Base-by-base conservation (phyloP, 805 yeast species). In the Starmerella bacillaris region DNA sequence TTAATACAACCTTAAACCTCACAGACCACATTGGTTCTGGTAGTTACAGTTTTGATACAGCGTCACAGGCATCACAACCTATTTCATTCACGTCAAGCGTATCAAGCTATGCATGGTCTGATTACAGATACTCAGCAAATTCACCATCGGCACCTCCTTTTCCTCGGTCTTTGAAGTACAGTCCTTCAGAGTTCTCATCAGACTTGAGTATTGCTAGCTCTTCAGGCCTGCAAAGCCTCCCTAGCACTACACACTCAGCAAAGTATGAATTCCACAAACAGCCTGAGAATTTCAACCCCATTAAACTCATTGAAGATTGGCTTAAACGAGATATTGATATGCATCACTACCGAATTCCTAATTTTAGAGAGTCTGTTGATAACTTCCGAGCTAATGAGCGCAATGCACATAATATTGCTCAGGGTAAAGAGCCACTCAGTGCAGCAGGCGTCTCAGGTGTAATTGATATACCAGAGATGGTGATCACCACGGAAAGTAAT, bases 71-170 rank as follows among this genome's bases (percentile, higher is more conserved):
- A 8, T 7, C 14, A 8, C 14, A 14, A 8, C 12, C 29, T 7
- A 7, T 12, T 5, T 26, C 29, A 18, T 14, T 26, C 29, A 11
- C 29, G 14, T 26, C 29, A 18, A 14, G 18, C 5, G 12, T 18
- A 5, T 26, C 29, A 7, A 26, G 29, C 29, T 18, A 12, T 18
- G 9, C 29, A 11, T 26, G 29, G 29, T 6, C 9, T 11, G 29
- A 26, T 11, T 26, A 26, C 29, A 18, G 29, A 8, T 26, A 26
- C 29, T n/a, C n/a, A n/a, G n/a, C n/a, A n/a, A n/a, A n/a, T n/a
- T n/a, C n/a, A n/a, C n/a, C n/a, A n/a, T n/a, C n/a, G 12, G 29
- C 29, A 8, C 8, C 14, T 22, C 26, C 12, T n/a, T 22, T 22
- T n/a, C 26, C n/a, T 22, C 26, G 26, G 26, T 22, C 26, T 11